Evolutionary conservation across 768 basidiomycete genomes (phyloP).

Genomic region (Hortiboletus campestris): DNA sequence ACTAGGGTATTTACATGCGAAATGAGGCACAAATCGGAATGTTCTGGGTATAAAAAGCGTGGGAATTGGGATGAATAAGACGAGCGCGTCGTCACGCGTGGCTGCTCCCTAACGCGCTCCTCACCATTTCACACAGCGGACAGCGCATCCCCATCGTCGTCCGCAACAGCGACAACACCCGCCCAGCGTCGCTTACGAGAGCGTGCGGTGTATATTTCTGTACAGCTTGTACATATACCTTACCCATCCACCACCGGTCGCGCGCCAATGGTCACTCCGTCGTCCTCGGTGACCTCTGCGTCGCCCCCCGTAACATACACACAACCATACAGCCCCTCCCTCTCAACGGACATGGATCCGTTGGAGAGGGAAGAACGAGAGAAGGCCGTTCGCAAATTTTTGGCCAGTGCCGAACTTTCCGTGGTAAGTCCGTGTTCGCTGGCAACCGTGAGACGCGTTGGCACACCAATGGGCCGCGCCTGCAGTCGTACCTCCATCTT

Average conservation of each 20-base stretch:
- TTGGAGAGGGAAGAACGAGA: constrained; percentile 60
- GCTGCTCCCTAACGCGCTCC: constrained; percentile 38
- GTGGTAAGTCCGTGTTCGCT: constrained; percentile 57
- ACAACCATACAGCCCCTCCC: constrained; percentile 40
- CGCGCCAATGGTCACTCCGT: constrained; percentile 69
- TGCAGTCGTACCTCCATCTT: constrained; percentile 5
- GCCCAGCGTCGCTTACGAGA: constrained; percentile 6
- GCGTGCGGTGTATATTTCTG: constrained; percentile 16
- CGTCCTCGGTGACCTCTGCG: constrained; percentile 79
- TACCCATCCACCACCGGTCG: constrained; percentile 18
- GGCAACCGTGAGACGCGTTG: constrained; percentile 48
- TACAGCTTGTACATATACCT: constrained; percentile 17
- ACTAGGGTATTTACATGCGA: constrained; percentile 15
- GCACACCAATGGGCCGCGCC: constrained; percentile 25
- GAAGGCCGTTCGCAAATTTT: constrained; percentile 69
- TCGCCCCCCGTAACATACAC: constrained; percentile 72
- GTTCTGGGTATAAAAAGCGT: constrained; percentile 28
- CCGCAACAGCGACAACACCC: constrained; percentile 30
- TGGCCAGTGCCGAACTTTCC: constrained; percentile 75
- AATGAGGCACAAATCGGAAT: constrained; percentile 21
- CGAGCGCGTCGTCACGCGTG: constrained; percentile 38
- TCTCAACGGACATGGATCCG: constrained; percentile 41
- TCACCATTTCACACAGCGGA: constrained; percentile 38
- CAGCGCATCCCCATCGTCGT: constrained; percentile 34
- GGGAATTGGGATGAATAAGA: constrained; percentile 37